Evolutionary conservation across 176 grass and related monocot genomes (phyloP).

Genomic region (Urochloa ruziziensis): DNA sequence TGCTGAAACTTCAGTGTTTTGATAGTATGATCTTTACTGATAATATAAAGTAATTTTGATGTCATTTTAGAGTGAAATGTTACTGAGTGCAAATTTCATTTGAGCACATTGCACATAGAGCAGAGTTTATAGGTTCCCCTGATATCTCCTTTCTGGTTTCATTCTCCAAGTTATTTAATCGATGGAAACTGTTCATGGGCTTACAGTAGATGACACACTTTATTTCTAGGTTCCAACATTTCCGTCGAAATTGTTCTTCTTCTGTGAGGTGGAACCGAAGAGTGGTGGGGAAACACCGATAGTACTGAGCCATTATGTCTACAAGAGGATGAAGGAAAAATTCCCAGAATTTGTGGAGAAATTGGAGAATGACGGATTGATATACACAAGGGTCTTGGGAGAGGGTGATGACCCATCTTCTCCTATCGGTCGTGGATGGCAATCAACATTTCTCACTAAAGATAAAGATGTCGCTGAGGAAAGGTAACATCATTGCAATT

Average conservation of each 20-base stretch:
- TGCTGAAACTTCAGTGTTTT: background rate
- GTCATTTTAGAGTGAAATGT: background rate
- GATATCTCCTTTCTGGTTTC: too few species aligned
- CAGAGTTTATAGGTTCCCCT: too few species aligned
- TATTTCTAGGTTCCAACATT: constrained; percentile 74
- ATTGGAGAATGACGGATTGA: constrained; percentile 64
- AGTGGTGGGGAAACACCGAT: constrained; percentile 80
- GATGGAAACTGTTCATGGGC: too few species aligned
- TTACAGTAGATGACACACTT: background rate
- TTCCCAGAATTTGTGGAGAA: constrained; percentile 78
- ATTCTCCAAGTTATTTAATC: too few species aligned
- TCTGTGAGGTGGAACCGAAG: constrained; percentile 79
- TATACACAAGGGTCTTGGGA: constrained; percentile 79
- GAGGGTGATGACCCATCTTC: constrained; percentile 92
- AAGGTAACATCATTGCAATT: constrained; percentile 43
- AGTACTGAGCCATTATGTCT: constrained; percentile 75
- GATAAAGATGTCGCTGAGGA: constrained; percentile 68
- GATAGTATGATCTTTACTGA: background rate
- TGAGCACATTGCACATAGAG: background rate
- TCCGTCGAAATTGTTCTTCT: constrained; percentile 86
- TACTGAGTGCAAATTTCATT: background rate
- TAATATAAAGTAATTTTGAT: background rate
- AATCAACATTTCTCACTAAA: constrained; percentile 86
- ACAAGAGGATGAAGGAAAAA: constrained; percentile 68
- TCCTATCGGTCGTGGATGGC: constrained; percentile 94